These are phyloP conservation scores for Liquidambar formosana DNA, from an alignment of 164 flowering plant species.

Conservation along the genomic window DNA sequence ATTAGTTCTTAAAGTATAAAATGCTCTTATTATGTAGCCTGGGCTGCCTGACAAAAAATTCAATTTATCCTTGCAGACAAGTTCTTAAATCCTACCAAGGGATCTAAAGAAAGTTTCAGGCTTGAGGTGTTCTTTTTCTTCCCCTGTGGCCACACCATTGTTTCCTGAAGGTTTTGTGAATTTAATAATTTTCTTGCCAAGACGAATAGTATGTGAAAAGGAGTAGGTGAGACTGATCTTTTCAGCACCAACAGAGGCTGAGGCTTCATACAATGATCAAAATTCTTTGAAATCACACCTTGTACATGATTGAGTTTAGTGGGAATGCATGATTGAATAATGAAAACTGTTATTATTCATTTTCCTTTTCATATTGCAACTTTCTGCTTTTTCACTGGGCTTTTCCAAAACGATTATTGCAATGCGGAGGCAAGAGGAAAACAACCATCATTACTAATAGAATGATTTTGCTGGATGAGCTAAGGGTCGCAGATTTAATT, in stretches of 20 bases:
- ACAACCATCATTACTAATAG: too few species aligned
- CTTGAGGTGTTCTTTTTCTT: not conserved
- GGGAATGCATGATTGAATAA: not conserved
- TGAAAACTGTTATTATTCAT: not conserved
- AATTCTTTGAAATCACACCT: not conserved
- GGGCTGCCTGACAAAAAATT: not conserved
- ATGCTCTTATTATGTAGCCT: not conserved
- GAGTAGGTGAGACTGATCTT: constrained; percentile 1
- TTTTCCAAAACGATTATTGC: not conserved
- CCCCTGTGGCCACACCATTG: not conserved
- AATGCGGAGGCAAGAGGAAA: not conserved
- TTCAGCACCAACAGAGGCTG: not conserved
- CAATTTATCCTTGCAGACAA: constrained; percentile 59
- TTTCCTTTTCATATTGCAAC: too few species aligned
- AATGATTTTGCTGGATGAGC: constrained; percentile 26
- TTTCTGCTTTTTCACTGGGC: too few species aligned
- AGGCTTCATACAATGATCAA: not conserved
- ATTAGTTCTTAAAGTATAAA: not conserved
- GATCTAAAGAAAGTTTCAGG: not conserved
- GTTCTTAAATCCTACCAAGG: constrained; percentile 29
- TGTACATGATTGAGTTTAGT: not conserved
- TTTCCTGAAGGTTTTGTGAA: not conserved
- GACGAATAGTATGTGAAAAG: not conserved
- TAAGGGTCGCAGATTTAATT: constrained; percentile 56
- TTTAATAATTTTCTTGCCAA: constrained; percentile 5